phyloP scores from a whole-genome alignment of 345 rosid species.

The Camelina hispida region DNA sequence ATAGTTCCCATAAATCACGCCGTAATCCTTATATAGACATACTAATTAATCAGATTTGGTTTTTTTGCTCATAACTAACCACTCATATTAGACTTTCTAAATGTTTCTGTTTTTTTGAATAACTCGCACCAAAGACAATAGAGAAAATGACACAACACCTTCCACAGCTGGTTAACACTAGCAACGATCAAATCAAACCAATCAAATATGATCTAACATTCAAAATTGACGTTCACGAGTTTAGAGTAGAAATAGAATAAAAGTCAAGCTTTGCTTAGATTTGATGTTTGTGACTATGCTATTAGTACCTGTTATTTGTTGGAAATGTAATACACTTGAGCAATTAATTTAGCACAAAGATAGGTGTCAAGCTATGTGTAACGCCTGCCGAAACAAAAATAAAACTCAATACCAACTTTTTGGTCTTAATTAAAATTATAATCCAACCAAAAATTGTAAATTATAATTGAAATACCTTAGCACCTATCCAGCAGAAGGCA shows the following conservation, averaged over 20 bases:
- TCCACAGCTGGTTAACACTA: slow-evolving; percentile 83
- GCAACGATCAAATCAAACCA: slow-evolving; percentile 52
- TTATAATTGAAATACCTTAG: too few relatives aligned
- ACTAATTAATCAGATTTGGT: slow-evolving; percentile 8
- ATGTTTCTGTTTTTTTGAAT: background rate
- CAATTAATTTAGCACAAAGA: background rate
- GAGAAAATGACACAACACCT: slow-evolving; percentile 49
- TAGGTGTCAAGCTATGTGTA: slow-evolving; percentile 5
- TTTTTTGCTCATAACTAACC: slow-evolving; percentile 39
- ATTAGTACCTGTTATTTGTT: background rate
- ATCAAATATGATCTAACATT: slow-evolving; percentile 53
- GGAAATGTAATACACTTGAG: background rate
- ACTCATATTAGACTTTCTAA: slow-evolving; percentile 29
- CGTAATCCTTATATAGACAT: slow-evolving; percentile 15
- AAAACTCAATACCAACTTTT: background rate
- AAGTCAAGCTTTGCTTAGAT: slow-evolving; percentile 11
- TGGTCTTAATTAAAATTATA: background rate
- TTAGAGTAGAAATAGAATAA: background rate
- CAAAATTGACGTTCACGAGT: slow-evolving; percentile 34
- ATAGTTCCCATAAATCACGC: slow-evolving; percentile 36
- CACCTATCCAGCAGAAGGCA: background rate
- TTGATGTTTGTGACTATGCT: slow-evolving; percentile 24
- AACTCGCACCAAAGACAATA: slow-evolving; percentile 20
- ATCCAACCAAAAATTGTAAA: background rate
- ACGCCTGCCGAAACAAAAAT: background rate